Percentiles rank a stretch among this genome's conserved stretches.
Conservation (phyloP, 2,329 filamentous ascomycete species). For the Aspergillus viridinutans region DNA sequence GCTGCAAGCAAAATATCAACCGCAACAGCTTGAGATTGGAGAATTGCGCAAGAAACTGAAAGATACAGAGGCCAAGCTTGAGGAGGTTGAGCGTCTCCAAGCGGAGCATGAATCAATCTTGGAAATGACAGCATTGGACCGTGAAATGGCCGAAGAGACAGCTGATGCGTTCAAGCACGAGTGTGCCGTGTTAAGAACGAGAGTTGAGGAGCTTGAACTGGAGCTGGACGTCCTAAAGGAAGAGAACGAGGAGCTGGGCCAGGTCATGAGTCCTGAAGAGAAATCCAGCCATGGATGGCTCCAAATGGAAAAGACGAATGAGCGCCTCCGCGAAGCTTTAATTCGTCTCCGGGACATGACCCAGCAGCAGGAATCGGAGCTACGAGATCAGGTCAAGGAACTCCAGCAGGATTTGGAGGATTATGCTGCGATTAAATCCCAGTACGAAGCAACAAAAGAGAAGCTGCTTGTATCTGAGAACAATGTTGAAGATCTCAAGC, state of each 20-base stretch:
- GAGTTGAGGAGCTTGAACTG: conserved; percentile 76
- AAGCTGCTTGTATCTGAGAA: conserved; percentile 69
- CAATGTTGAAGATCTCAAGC: conserved; percentile 76
- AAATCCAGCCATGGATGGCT: conserved; percentile 81
- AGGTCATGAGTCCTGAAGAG: conserved; percentile 85
- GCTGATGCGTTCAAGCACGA: conserved; percentile 79
- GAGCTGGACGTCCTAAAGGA: conserved; percentile 83
- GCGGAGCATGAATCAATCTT: conserved; percentile 80
- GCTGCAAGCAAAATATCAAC: conserved; percentile 81
- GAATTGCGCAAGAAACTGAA: conserved; percentile 74
- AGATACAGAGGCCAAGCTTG: conserved; percentile 66
- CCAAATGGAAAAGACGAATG: conserved; percentile 86
- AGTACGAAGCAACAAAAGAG: conserved; percentile 66
- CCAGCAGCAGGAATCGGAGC: conserved; percentile 75
- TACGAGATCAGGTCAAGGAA: conserved; percentile 68
- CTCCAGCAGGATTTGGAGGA: conserved; percentile 72
- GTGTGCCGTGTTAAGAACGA: conserved; percentile 69
- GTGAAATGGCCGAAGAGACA: conserved; percentile 94
- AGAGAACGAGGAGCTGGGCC: conserved; percentile 78
- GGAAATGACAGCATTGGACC: conserved; percentile 83
- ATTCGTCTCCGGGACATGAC: conserved; percentile 81
- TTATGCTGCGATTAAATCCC: conserved; percentile 60
- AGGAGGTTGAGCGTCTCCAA: conserved; percentile 67
- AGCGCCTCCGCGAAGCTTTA: conserved; percentile 79
- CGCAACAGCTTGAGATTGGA: conserved; percentile 72